Conservation (phyloP, 495 filamentous ascomycete species). For the Thozetella sp. region DNA sequence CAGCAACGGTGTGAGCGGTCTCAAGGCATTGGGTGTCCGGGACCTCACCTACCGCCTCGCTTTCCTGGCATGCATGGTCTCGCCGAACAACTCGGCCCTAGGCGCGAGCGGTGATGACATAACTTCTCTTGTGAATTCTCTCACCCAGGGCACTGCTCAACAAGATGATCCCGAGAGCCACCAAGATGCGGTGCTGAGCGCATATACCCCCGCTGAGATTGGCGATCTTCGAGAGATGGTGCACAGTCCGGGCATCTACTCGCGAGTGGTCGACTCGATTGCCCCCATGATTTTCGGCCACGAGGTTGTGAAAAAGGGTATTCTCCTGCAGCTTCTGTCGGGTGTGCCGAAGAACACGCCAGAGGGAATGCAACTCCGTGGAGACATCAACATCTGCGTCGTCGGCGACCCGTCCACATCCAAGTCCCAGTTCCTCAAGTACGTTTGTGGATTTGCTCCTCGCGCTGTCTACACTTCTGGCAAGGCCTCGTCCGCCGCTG, state of each 20-base stretch:
- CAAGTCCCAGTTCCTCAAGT: constrained; percentile 98
- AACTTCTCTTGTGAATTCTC: constrained; percentile 75
- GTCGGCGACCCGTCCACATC: constrained; percentile 98
- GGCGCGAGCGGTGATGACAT: constrained; percentile 47
- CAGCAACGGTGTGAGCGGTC: constrained; percentile 79
- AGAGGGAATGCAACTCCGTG: constrained; percentile 91
- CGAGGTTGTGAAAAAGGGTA: constrained; percentile 95
- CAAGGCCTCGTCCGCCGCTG: constrained; percentile 96
- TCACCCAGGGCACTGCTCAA: constrained; percentile 68
- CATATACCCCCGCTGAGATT: constrained; percentile 81
- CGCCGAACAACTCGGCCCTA: constrained; percentile 80
- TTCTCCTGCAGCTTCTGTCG: constrained; percentile 90
- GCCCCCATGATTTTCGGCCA: constrained; percentile 98
- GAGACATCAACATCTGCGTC: constrained; percentile 98
- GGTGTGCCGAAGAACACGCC: constrained; percentile 88
- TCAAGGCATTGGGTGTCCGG: constrained; percentile 91
- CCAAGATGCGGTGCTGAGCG: constrained; percentile 84
- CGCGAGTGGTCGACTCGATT: constrained; percentile 90
- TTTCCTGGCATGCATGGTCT: constrained; percentile 97
- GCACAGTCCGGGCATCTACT: constrained; percentile 93
- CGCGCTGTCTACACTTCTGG: constrained; percentile 97
- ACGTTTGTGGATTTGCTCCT: constrained; percentile 92
- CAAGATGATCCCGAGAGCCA: constrained; percentile 69
- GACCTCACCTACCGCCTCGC: constrained; percentile 97
- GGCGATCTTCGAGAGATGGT: constrained; percentile 91